These are phyloP conservation scores for Pseudocercospora eumusae DNA, from an alignment of 2,329 filamentous ascomycete species.

Conservation along the genomic window DNA sequence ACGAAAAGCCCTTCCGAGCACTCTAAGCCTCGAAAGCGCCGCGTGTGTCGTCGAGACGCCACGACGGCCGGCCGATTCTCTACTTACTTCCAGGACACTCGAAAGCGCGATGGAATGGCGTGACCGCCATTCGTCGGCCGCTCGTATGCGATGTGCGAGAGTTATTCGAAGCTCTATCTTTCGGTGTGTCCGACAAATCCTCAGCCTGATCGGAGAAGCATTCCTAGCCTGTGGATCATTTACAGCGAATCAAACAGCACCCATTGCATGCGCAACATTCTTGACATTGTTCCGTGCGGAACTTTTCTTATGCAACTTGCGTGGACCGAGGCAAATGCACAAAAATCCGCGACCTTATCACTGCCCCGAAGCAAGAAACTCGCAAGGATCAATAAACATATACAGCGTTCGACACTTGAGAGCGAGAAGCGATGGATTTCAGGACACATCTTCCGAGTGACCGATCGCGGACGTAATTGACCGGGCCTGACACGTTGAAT, in stretches of 20 bases:
- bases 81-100: background rate
- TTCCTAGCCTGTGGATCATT: no score
- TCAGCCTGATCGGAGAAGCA: background rate
- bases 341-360: background rate
- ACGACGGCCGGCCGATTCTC: background rate
- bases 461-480: no score
- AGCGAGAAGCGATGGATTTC: no score
- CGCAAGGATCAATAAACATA: background rate
- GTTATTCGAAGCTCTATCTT: background rate
- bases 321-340: background rate
- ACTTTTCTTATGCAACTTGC: background rate
- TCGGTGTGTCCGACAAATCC: background rate
- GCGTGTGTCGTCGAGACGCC: background rate
- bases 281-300: no score
- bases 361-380: background rate
- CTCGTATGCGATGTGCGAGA: no score
- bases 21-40: background rate
- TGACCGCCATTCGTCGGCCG: no score
- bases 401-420: no score
- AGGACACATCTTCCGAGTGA: no score
- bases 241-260: background rate
- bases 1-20: background rate
- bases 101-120: no score
- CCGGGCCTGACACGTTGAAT: no score
- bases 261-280: background rate